Percentiles rank a stretch among this genome's conserved stretches.
These are phyloP conservation scores for Xerocomellus amylosporus DNA, from an alignment of 768 basidiomycete species.

Conservation along the genomic window DNA sequence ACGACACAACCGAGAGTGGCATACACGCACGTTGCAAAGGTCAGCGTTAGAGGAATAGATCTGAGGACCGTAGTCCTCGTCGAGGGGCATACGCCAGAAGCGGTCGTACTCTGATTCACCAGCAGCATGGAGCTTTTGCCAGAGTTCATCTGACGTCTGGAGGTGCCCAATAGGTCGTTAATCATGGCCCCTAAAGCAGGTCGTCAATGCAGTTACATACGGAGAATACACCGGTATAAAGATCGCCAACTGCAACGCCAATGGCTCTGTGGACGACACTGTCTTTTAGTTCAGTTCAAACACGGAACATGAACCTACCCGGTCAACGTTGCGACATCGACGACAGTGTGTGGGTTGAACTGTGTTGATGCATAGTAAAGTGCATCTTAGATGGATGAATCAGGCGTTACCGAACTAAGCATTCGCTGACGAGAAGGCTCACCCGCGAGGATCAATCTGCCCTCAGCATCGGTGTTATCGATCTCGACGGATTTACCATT, in stretches of 20 bases:
- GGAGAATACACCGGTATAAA: constrained; percentile 76
- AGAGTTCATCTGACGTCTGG: constrained; percentile 73
- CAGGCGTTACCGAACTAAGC: neutral
- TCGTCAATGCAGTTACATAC: constrained; percentile 35
- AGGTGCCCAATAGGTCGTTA: neutral
- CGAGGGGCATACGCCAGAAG: constrained; percentile 89
- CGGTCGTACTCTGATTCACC: constrained; percentile 75
- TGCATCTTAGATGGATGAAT: constrained; percentile 50
- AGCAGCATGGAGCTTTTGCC: constrained; percentile 64
- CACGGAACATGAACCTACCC: constrained; percentile 43
- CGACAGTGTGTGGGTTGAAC: constrained; percentile 76
- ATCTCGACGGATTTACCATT: constrained; percentile 86
- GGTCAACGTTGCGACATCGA: constrained; percentile 87
- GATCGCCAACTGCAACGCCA: constrained; percentile 68
- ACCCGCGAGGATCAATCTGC: constrained; percentile 74
- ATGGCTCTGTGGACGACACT: constrained; percentile 52
- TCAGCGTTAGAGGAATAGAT: constrained; percentile 79
- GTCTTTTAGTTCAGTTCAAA: neutral
- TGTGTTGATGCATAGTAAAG: constrained; percentile 77
- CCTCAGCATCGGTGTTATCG: constrained; percentile 87
- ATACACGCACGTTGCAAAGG: constrained; percentile 53
- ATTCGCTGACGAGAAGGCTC: constrained; percentile 11
- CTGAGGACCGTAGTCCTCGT: constrained; percentile 75
- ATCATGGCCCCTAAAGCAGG: neutral
- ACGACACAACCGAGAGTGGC: neutral